Evolutionary conservation across 106 monocot species (phyloP).

Genomic region (Dendrobium huoshanense): DNA sequence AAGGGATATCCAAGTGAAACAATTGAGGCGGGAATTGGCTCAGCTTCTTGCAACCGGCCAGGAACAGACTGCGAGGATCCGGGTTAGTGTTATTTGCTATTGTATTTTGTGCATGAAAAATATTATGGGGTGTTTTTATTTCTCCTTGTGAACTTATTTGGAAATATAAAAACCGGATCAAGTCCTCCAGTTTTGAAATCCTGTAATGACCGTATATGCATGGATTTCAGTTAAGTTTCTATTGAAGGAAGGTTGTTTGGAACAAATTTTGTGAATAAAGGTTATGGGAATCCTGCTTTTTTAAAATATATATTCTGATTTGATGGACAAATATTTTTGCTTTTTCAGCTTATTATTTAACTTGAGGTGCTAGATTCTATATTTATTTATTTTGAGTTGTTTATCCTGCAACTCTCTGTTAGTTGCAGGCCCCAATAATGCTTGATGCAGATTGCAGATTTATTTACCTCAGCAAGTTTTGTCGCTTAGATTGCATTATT

Average conservation of each 20-base stretch:
- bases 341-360: neutral
- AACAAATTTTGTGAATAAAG: neutral
- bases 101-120: neutral
- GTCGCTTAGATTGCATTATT: neutral
- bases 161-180: neutral
- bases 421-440: neutral
- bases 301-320: neutral
- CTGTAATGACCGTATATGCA: neutral
- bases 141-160: neutral
- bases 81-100: constrained; percentile 28
- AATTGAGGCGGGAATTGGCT: constrained; percentile 75
- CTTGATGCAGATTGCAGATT: neutral
- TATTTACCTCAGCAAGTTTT: neutral
- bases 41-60: constrained; percentile 62
- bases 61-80: constrained; percentile 82
- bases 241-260: neutral
- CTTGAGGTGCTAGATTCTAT: neutral
- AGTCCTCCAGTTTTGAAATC: neutral
- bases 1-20: constrained; percentile 43
- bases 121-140: neutral
- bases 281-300: neutral
- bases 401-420: neutral
- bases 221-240: neutral
- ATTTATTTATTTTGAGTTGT: neutral
- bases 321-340: neutral